Percentiles rank a stretch among this genome's conserved stretches.
phyloP scores from a whole-genome alignment of 2,329 filamentous ascomycete genomes.

The Colletotrichum truncatum region DNA sequence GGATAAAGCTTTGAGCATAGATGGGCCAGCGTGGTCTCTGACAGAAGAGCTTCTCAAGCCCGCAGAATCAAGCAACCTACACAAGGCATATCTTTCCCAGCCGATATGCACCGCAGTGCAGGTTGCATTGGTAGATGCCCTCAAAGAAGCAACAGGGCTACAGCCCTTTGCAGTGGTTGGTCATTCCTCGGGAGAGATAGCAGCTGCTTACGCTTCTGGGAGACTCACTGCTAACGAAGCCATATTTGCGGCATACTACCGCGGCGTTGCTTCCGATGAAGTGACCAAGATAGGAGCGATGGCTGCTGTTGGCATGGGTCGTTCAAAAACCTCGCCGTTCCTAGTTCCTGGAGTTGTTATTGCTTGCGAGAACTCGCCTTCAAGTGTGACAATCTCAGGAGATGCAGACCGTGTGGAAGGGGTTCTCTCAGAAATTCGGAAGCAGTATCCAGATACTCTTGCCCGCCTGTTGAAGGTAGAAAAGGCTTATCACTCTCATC shows the following conservation, averaged over 20 bases:
- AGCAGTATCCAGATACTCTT: not conserved
- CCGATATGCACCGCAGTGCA: conserved; percentile 48
- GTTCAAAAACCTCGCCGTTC: not conserved
- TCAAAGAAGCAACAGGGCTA: conserved; percentile 40
- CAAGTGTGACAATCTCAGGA: conserved; percentile 2
- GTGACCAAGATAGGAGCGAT: conserved; percentile 15
- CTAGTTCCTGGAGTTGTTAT: not conserved
- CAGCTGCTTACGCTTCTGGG: conserved; percentile 52
- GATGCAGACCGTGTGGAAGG: not conserved
- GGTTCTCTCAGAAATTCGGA: conserved; percentile 28
- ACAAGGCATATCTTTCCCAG: conserved; percentile 17
- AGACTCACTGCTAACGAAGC: conserved; percentile 44
- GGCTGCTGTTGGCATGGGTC: not conserved
- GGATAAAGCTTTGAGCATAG: conserved; percentile 15
- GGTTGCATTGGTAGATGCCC: conserved; percentile 49
- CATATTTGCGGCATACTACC: conserved; percentile 42
- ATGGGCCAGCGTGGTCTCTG: not conserved
- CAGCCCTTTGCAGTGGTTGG: conserved; percentile 45
- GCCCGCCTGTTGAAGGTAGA: conserved; percentile 3
- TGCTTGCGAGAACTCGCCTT: conserved; percentile 8
- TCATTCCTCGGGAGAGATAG: conserved; percentile 55
- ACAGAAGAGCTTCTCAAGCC: not conserved
- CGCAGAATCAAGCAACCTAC: not conserved
- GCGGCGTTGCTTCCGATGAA: conserved; percentile 14
- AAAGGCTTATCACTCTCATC: conserved; percentile 15